These are phyloP conservation scores for Colletotrichum agaves DNA, from an alignment of 2,329 filamentous ascomycete species.

Conservation along the genomic window DNA sequence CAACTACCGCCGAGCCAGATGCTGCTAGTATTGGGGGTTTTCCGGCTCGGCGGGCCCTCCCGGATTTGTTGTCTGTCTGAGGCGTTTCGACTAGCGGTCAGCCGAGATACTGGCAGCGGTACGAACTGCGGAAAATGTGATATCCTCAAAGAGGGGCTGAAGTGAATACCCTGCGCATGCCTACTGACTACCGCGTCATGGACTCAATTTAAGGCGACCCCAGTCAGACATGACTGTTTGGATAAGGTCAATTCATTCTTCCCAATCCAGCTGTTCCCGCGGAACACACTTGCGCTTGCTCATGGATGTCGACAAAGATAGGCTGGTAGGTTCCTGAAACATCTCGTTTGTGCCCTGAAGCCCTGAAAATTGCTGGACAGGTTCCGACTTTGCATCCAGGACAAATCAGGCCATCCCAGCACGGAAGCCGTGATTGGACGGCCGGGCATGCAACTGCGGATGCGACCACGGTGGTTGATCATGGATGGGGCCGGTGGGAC, in stretches of 20 bases:
- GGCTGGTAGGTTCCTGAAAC: conserved; percentile 28
- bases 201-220: neutral
- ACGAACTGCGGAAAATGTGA: conserved; percentile 12
- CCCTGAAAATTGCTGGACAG: conserved; percentile 10
- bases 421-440: conserved; percentile 17
- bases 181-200: neutral
- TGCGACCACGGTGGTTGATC: conserved; percentile 17
- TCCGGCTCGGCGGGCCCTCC: conserved; percentile 12
- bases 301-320: neutral
- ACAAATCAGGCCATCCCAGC: conserved; percentile 28
- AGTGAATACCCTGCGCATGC: neutral
- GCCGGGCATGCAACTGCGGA: neutral
- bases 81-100: conserved; percentile 23
- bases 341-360: conserved; percentile 5
- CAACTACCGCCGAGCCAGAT: conserved; percentile 16
- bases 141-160: conserved; percentile 8
- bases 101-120: neutral
- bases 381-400: conserved; percentile 15
- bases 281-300: neutral
- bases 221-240: neutral
- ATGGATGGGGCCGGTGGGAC: conserved; percentile 17
- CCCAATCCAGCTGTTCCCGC: neutral
- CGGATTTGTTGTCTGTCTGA: conserved; percentile 5
- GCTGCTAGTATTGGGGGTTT: neutral
- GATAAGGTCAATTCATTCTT: neutral